A percentile compares a stretch with the other conserved stretches of the same genome.
Conservation (phyloP, 23 red algal species). For the Pyropia haitanensis region DNA sequence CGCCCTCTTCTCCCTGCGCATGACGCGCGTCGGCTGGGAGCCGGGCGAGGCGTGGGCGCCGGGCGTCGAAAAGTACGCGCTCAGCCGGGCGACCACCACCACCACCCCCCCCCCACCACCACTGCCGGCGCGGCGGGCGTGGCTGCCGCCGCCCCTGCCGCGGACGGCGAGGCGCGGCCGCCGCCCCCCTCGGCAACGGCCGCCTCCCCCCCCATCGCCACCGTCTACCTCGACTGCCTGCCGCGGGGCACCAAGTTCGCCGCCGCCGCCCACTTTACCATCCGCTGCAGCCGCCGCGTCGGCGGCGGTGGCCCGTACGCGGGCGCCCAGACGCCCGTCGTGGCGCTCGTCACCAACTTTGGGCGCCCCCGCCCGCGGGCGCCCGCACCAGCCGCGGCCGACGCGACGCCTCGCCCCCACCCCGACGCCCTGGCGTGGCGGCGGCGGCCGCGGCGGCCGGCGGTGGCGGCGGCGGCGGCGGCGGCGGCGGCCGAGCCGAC, state of each 20-base stretch:
- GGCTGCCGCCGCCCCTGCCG: too few relatives aligned
- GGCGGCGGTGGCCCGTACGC: slow-evolving; percentile 17
- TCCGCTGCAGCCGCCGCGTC: slow-evolving; percentile 57
- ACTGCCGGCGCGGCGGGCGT: too few relatives aligned
- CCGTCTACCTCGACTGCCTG: slow-evolving; percentile 49
- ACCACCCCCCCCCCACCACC: too few relatives aligned
- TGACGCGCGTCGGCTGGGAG: not conserved
- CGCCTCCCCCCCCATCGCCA: too few relatives aligned
- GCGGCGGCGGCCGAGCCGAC: slow-evolving; percentile 4
- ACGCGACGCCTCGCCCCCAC: slow-evolving; percentile 22
- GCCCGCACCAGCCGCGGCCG: not conserved
- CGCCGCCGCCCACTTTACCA: slow-evolving; percentile 82
- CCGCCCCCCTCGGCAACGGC: too few relatives aligned
- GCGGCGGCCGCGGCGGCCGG: not conserved
- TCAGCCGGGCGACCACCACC: too few relatives aligned
- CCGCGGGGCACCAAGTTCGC: slow-evolving; percentile 65
- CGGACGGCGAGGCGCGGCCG: too few relatives aligned
- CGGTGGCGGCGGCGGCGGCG: not conserved
- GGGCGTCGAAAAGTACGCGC: not conserved
- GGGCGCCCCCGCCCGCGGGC: slow-evolving; percentile 4
- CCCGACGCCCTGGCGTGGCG: not conserved
- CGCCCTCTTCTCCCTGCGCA: not conserved
- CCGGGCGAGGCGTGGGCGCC: not conserved
- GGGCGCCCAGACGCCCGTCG: slow-evolving; percentile 54
- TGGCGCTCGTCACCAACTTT: slow-evolving; percentile 87